phyloP scores from a whole-genome alignment of 305 asterid species.

The Fraxinus sp. region DNA sequence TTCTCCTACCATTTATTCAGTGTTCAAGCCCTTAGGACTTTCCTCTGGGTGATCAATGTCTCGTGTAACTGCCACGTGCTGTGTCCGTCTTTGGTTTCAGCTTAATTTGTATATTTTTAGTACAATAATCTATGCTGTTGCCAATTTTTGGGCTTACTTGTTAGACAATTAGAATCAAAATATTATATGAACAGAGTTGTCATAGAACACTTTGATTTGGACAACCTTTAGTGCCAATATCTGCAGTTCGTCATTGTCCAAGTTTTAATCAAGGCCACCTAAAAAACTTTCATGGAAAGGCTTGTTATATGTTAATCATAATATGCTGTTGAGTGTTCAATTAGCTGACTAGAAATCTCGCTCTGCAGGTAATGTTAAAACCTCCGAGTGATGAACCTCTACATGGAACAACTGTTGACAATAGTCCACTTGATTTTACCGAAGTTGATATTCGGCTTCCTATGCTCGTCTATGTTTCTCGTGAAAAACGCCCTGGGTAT shows the following conservation, averaged over 20 bases:
- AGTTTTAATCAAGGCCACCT: neutral
- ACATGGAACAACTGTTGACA: neutral
- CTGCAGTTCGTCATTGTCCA: neutral
- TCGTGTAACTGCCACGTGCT: neutral
- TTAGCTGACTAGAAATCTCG: neutral
- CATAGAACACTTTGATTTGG: neutral
- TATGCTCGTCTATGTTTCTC: neutral
- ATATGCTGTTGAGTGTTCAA: too few species aligned
- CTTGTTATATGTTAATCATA: neutral
- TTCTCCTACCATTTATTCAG: neutral
- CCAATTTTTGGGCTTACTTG: neutral
- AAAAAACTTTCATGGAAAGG: neutral
- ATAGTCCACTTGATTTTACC: neutral
- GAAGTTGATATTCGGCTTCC: neutral
- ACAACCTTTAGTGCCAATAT: neutral
- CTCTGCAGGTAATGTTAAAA: neutral
- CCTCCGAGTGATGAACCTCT: constrained; percentile 1
- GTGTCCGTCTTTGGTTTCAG: neutral
- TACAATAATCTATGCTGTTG: neutral
- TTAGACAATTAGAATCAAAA: neutral
- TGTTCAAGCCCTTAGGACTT: neutral
- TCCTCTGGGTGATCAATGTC: neutral
- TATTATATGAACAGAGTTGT: neutral
- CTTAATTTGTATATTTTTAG: neutral
- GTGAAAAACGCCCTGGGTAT: neutral